Conservation (phyloP, 2,329 filamentous ascomycete genomes). For the Xylariaceae sp. region DNA sequence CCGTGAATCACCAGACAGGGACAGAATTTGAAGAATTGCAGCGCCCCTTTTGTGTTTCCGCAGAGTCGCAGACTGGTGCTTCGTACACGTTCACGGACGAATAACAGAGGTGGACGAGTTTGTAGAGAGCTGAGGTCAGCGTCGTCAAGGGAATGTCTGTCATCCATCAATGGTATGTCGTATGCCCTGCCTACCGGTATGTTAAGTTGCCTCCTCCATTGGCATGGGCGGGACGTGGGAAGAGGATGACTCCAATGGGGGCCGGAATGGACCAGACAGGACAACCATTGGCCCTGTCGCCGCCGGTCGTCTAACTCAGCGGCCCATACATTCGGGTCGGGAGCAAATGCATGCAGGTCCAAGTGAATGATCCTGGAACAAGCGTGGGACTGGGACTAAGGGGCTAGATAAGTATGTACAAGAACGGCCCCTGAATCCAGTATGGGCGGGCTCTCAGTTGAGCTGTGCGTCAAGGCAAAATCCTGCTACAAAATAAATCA, state of each 20-base stretch:
- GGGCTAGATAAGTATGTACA: constrained; percentile 23
- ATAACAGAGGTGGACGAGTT: background rate
- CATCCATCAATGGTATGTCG: too few relatives aligned
- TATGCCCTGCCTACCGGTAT: too few relatives aligned
- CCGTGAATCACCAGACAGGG: background rate
- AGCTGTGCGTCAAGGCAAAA: constrained; percentile 32
- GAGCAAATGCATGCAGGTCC: constrained; percentile 31
- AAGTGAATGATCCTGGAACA: constrained; percentile 26
- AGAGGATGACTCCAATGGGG: constrained; percentile 17
- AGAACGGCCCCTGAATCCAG: constrained; percentile 31
- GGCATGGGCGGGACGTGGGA: constrained; percentile 10
- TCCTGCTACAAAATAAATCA: constrained; percentile 37
- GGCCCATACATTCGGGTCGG: constrained; percentile 37
- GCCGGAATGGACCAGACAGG: constrained; percentile 1
- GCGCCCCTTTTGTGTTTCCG: too few relatives aligned
- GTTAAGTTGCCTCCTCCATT: constrained; percentile 1
- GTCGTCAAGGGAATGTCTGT: background rate
- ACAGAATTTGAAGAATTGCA: constrained; percentile 7
- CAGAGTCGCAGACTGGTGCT: background rate
- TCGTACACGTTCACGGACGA: background rate
- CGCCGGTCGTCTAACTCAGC: constrained; percentile 1
- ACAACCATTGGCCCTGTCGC: constrained; percentile 16
- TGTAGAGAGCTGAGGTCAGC: constrained; percentile 22
- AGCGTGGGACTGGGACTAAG: constrained; percentile 26
- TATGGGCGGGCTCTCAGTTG: constrained; percentile 29